A percentile compares a stretch with the other conserved stretches of the same genome.
Evolutionary conservation across 805 yeast genomes (phyloP).

Genomic region (Metschnikowia picachoensis): DNA sequence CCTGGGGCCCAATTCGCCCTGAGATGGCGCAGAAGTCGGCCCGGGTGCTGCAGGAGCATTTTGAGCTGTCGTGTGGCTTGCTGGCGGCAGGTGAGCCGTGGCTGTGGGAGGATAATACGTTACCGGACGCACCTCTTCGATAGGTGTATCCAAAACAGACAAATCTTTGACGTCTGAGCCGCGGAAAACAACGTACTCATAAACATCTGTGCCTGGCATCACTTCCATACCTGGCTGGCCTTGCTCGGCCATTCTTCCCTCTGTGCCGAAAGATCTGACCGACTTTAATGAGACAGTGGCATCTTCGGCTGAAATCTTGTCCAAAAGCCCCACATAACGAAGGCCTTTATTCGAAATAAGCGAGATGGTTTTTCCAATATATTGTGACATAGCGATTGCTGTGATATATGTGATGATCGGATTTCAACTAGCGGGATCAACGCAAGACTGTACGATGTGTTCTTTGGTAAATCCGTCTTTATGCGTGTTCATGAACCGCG

Average conservation of each 20-base stretch:
- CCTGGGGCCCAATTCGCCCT: neutral
- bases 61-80: conserved; percentile 10
- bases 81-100: neutral
- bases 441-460: no score
- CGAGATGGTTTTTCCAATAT: conserved; percentile 85
- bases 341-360: conserved; percentile 74
- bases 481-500: no score
- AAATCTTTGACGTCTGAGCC: conserved; percentile 92
- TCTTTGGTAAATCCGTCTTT: no score
- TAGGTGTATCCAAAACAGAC: conserved; percentile 70
- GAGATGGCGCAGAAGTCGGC: conserved; percentile 22
- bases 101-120: conserved; percentile 1
- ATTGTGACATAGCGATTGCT: conserved; percentile 67
- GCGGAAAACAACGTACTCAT: conserved; percentile 76
- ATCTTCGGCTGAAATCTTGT: conserved; percentile 82
- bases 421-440: no score
- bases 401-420: no score
- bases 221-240: conserved; percentile 69
- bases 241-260: conserved; percentile 63
- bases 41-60: conserved; percentile 15
- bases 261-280: conserved; percentile 87
- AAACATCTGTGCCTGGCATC: conserved; percentile 63
- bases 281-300: conserved; percentile 81
- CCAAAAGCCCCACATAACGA: conserved; percentile 86
- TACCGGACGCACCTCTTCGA: conserved; percentile 59